Percentiles rank a stretch among this genome's conserved stretches.
These are phyloP conservation scores for Thamnidium elegans DNA, from an alignment of 192 early-diverging fungal genomes.

Conservation along the genomic window DNA sequence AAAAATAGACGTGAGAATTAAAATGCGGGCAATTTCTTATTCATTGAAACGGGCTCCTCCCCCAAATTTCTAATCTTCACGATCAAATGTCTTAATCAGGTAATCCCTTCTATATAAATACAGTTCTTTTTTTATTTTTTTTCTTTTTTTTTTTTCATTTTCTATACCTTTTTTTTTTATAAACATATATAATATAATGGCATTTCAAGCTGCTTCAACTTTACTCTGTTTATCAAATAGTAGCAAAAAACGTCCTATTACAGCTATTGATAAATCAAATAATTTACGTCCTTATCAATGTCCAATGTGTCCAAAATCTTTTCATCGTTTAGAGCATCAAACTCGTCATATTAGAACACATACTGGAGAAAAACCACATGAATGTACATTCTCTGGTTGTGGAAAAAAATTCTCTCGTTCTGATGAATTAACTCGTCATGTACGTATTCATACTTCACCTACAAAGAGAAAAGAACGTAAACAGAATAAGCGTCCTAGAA, in stretches of 20 bases:
- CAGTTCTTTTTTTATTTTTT: background rate
- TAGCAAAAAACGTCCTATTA: constrained; percentile 17
- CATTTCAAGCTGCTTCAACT: constrained; percentile 25
- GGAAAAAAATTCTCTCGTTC: constrained; percentile 76
- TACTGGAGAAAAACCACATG: constrained; percentile 83
- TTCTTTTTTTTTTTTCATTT: constrained; percentile 2
- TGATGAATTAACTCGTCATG: constrained; percentile 77
- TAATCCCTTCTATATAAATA: background rate
- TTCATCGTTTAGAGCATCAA: constrained; percentile 76
- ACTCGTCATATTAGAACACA: constrained; percentile 81
- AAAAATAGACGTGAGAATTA: background rate
- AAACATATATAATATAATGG: constrained; percentile 2
- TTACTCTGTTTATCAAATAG: constrained; percentile 19
- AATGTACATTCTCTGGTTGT: constrained; percentile 73
- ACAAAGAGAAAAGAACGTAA: constrained; percentile 45
- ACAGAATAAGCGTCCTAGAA: constrained; percentile 19
- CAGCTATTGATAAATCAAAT: constrained; percentile 20
- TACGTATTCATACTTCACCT: constrained; percentile 54
- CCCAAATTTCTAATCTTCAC: background rate
- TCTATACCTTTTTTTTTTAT: constrained; percentile 11
- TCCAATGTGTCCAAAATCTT: constrained; percentile 69
- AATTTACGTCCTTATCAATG: constrained; percentile 67
- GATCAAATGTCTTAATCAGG: constrained; percentile 10
- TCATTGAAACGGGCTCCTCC: background rate
- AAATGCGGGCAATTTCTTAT: background rate